Evolutionary conservation across 148 eudicot species (phyloP), one percentile per base, ranked within the genome.

Genomic region (Selenicereus undatus): DNA sequence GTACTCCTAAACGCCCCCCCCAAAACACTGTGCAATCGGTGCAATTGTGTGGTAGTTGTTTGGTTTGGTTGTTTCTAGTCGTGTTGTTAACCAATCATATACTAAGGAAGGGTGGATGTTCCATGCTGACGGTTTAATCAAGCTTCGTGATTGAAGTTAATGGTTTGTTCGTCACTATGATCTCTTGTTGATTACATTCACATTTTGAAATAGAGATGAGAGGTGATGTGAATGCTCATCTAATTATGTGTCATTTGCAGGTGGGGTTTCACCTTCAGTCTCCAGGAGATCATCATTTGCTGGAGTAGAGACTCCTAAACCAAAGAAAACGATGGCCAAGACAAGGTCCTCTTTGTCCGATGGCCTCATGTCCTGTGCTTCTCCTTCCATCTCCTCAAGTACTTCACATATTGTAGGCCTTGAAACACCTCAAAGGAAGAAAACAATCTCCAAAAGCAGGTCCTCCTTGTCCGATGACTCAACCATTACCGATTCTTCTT

Each of bases 381-480:
- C 87, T 18, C 79, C 82, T 62, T 45, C 79, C 29, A 78, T 45
- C 77, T 81, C 84, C 78, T 62, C 83, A 36, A 83, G 79, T 30
- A 12, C 32, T 66, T 66, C 71, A 6, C 17, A 27, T 27, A 75
- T 76, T 78, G 43, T 65, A 27, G 85, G 79, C 65, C 75, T 71
- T 35, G 90, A 82, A 79, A 86, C 93, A 32, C 87, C 91, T 66
- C 88, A 91, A 79, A 75, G 73, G 74, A 91, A 81, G 85, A 86
- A 85, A 83, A 83, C 83, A 26, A n/a, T 83, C 76, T 80, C 88
- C 71, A 85, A 88, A 73, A 85, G 81, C 74, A 43, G 85, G 56
- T 88, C 90, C 64, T 87, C 89, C 56, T 82, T 83, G 78, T 88
- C 88, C 0, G 90, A 88, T 79, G 90, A 85, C 72, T 88, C 88